Evolutionary conservation across 768 basidiomycete species (phyloP).

Genomic region (Myochromella boudieri): DNA sequence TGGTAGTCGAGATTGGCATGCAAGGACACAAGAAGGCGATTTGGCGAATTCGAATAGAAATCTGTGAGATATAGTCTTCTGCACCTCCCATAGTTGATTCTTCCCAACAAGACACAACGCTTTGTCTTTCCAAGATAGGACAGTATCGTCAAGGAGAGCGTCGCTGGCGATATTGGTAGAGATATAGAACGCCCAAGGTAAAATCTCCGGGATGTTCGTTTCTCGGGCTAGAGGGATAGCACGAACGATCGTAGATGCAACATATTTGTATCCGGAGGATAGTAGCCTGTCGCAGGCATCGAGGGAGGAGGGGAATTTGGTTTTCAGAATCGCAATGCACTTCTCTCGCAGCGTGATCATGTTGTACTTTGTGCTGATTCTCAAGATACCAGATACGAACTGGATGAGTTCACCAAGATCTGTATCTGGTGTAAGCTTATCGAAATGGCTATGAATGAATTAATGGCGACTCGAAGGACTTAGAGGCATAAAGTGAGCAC

Average conservation of each 20-base stretch:
- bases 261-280: slow-evolving; percentile 32
- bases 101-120: slow-evolving; percentile 40
- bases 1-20: slow-evolving; percentile 27
- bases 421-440: slow-evolving; percentile 32
- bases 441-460: slow-evolving; percentile 33
- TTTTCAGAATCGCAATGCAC: slow-evolving; percentile 36
- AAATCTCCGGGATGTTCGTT: slow-evolving; percentile 37
- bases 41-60: slow-evolving; percentile 35
- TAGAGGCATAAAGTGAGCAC: neutral
- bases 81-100: slow-evolving; percentile 37
- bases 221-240: slow-evolving; percentile 42
- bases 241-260: slow-evolving; percentile 34
- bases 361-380: slow-evolving; percentile 44
- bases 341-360: slow-evolving; percentile 36
- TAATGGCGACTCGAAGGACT: neutral
- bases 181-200: slow-evolving; percentile 47
- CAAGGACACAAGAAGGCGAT: slow-evolving; percentile 23
- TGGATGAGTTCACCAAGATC: slow-evolving; percentile 33
- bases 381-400: slow-evolving; percentile 40
- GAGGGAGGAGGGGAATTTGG: slow-evolving; percentile 41
- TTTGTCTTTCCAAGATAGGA: slow-evolving; percentile 41
- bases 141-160: slow-evolving; percentile 31
- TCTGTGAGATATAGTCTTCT: slow-evolving; percentile 33
- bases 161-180: slow-evolving; percentile 37
- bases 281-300: slow-evolving; percentile 38